Evolutionary conservation across 352 stramenopile genomes (phyloP), one percentile per base, ranked within the genome.

Genomic region (Ophiocytium majus): DNA sequence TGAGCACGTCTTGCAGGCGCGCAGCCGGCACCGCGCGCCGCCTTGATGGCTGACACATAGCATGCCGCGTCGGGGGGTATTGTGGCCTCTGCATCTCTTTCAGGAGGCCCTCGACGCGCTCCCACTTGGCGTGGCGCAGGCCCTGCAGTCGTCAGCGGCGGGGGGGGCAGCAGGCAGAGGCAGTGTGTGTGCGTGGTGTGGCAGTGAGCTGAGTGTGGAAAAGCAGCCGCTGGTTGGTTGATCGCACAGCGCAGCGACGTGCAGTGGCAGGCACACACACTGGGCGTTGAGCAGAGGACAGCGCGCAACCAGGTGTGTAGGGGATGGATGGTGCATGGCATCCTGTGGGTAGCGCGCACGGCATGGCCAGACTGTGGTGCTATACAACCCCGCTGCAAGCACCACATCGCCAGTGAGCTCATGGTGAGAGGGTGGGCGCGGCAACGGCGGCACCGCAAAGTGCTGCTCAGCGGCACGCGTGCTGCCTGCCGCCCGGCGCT

Each of bases 81-180:
- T 33, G 63, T 63, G 31, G n/a, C n/a, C 14, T 28, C 23, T 66
- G 28, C 81, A 85, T 85, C 28, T 85, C 81, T 9, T 9, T 28
- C 33, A 85, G 37, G 43, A 85, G 33, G 35, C 10, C 28, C 14
- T 64, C 76, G 23, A 63, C 81, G 35, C 78, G 76, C 34, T 85
- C 81, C 81, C 81, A 85, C 76, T 82, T 35, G 17, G 63, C 36
- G 1, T 57, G 23, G 63, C 81, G 50, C 81, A 85, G n/a, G 81
- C 81, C 19, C 66, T 78, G 66, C 66, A 14, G 23, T 23, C 19
- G 23, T 23, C 23, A 71, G 23, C 23, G 19, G 28, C 57, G 19
- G 28, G 28, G 28, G 19, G 28, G 23, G 23, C 19, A 71, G 19
- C 57, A 71, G 19, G 28, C 28, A 71, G 28, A 71, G 28, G 23